Evolutionary conservation across 2,329 filamentous ascomycete species (phyloP).

Genomic region (Aureobasidium sp.): DNA sequence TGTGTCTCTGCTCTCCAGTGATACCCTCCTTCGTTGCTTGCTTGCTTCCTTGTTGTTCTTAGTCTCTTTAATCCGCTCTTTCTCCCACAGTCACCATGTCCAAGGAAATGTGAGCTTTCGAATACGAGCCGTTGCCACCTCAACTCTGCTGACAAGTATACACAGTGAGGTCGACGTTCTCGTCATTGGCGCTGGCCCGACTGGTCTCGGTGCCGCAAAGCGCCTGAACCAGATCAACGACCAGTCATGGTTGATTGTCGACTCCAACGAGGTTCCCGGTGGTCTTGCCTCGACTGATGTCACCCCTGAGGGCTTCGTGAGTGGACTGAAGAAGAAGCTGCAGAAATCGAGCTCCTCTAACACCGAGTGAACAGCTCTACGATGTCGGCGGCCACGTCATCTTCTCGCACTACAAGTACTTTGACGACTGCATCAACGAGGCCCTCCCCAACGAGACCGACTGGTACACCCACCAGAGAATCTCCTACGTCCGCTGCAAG

Average conservation of each 20-base stretch:
- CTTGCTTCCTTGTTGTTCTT: slow-evolving; percentile 11
- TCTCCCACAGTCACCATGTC: slow-evolving; percentile 15
- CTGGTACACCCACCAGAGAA: slow-evolving; percentile 97
- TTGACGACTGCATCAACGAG: slow-evolving; percentile 97
- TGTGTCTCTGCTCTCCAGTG: slow-evolving; percentile 8
- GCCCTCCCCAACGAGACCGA: slow-evolving; percentile 88
- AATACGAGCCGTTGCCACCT: slow-evolving; percentile 14
- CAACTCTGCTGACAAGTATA: slow-evolving; percentile 17
- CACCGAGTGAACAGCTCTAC: slow-evolving; percentile 62
- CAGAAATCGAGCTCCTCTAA: not conserved
- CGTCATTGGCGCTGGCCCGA: slow-evolving; percentile 95
- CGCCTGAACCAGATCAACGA: slow-evolving; percentile 90
- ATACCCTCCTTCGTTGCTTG: slow-evolving; percentile 16
- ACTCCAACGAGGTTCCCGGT: slow-evolving; percentile 84
- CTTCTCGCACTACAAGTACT: slow-evolving; percentile 99
- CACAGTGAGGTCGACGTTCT: slow-evolving; percentile 87
- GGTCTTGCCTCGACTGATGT: slow-evolving; percentile 93
- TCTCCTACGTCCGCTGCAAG: slow-evolving; percentile 98
- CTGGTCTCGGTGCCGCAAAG: slow-evolving; percentile 95
- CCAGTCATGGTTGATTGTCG: slow-evolving; percentile 92
- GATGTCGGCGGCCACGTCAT: slow-evolving; percentile 98
- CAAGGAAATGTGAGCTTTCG: slow-evolving; percentile 19
- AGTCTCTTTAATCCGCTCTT: slow-evolving; percentile 9
- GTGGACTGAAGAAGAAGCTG: slow-evolving; percentile 37
- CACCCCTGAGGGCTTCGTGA: slow-evolving; percentile 93